Evolutionary conservation across 768 basidiomycete genomes (phyloP).

Genomic region (Russula emetica): DNA sequence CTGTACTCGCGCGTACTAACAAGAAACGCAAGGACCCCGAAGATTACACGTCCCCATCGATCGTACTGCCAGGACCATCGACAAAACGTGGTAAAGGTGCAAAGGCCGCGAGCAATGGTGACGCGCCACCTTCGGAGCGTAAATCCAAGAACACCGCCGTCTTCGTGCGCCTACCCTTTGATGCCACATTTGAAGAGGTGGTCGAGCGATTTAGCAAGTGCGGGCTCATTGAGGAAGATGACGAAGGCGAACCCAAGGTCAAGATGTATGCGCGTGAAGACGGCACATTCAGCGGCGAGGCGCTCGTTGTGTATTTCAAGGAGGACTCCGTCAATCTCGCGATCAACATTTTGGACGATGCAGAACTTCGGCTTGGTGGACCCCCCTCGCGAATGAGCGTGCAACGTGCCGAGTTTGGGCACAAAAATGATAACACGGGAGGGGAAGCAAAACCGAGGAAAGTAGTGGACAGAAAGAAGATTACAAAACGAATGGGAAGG

Average conservation of each 20-base stretch:
- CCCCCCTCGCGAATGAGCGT: conserved; percentile 69
- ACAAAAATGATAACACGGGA: conserved; percentile 50
- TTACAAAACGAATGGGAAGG: conserved; percentile 69
- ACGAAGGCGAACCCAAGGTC: conserved; percentile 86
- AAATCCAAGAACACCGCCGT: conserved; percentile 92
- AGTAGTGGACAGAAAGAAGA: conserved; percentile 74
- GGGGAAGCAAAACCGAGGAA: conserved; percentile 50
- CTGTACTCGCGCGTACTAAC: conserved; percentile 72
- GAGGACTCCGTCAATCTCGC: conserved; percentile 91
- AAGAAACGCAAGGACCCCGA: conserved; percentile 76
- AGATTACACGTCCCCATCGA: conserved; percentile 61
- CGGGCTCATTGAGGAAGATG: conserved; percentile 90
- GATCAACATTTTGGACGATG: conserved; percentile 81
- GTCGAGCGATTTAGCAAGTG: conserved; percentile 85
- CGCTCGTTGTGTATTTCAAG: conserved; percentile 94
- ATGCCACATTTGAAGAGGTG: conserved; percentile 71
- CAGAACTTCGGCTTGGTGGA: conserved; percentile 82
- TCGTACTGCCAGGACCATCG: conserved; percentile 46
- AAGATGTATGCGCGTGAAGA: conserved; percentile 92
- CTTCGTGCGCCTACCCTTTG: conserved; percentile 77
- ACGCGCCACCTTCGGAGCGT: conserved; percentile 38
- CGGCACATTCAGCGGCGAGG: conserved; percentile 89
- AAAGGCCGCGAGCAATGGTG: conserved; percentile 37
- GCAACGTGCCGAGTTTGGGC: conserved; percentile 69
- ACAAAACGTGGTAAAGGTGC: conserved; percentile 67